Evolutionary conservation across 768 basidiomycete species (phyloP).

Genomic region (Strobilomyces dryophilus): DNA sequence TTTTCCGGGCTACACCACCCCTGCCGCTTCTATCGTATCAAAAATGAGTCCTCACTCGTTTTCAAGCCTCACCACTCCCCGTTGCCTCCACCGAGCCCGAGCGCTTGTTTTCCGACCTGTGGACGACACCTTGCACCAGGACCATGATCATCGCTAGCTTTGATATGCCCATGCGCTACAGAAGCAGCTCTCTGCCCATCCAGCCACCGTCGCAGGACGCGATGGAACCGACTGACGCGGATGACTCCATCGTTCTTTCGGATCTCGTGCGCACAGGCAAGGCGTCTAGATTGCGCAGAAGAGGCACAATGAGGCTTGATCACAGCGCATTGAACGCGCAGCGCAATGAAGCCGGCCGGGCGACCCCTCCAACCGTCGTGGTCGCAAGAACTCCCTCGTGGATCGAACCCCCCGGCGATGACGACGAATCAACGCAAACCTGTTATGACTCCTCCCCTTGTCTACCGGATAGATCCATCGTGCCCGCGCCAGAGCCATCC

Average conservation of each 20-base stretch:
- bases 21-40: too few species aligned
- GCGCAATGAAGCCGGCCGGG: constrained; percentile 25
- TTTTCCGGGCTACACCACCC: too few species aligned
- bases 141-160: constrained; percentile 17
- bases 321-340: constrained; percentile 30
- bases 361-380: constrained; percentile 26
- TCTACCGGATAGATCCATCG: constrained; percentile 11
- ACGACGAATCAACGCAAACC: constrained; percentile 30
- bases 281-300: constrained; percentile 65
- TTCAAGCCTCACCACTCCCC: too few species aligned
- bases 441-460: constrained; percentile 24
- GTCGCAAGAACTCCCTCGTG: constrained; percentile 30
- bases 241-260: constrained; percentile 70
- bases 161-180: constrained; percentile 34
- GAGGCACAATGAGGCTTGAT: constrained; percentile 49
- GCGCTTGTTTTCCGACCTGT: too few species aligned
- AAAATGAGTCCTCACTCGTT: too few species aligned
- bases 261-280: constrained; percentile 73
- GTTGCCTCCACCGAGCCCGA: too few species aligned
- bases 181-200: constrained; percentile 12
- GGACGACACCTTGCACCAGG: too few species aligned
- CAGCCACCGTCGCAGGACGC: constrained; percentile 13
- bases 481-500: constrained; percentile 18
- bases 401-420: constrained; percentile 32
- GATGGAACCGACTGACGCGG: constrained; percentile 44